A percentile compares a stretch with the other conserved stretches of the same genome.
Evolutionary conservation across 176 grass and related monocot genomes (phyloP).

Genomic region (Musa acuminata): DNA sequence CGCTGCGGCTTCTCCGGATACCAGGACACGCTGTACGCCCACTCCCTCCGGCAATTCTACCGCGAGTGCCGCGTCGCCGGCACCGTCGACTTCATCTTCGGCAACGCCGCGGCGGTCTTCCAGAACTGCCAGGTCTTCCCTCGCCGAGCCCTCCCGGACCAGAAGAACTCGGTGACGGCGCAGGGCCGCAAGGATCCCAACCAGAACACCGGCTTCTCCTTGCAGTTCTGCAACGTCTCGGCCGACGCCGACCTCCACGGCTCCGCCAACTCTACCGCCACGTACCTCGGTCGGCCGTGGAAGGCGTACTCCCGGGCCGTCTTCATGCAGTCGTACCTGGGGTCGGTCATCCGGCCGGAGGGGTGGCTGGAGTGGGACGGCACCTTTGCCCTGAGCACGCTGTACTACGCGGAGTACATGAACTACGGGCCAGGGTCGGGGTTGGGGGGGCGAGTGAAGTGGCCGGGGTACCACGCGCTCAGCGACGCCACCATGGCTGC

Average conservation of each 20-base stretch:
- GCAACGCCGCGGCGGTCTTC: slow-evolving; percentile 70
- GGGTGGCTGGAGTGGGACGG: slow-evolving; percentile 18
- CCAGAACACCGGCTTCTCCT: slow-evolving; percentile 61
- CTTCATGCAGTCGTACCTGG: slow-evolving; percentile 15
- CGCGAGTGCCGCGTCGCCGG: slow-evolving; percentile 50
- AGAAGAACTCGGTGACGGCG: slow-evolving; percentile 71
- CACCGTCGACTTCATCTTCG: slow-evolving; percentile 90
- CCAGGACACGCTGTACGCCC: slow-evolving; percentile 96
- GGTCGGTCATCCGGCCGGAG: slow-evolving; percentile 2
- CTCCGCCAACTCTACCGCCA: background rate
- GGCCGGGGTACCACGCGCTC: slow-evolving; percentile 10
- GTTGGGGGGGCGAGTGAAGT: background rate
- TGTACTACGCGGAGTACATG: slow-evolving; percentile 23
- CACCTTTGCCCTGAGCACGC: slow-evolving; percentile 8
- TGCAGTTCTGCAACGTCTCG: slow-evolving; percentile 68
- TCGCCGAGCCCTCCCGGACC: slow-evolving; percentile 24
- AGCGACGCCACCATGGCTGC: background rate
- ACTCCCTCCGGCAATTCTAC: slow-evolving; percentile 85
- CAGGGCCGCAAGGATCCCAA: slow-evolving; percentile 46
- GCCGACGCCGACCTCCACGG: slow-evolving; percentile 4
- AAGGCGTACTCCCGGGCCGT: slow-evolving; percentile 16
- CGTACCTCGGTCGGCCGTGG: slow-evolving; percentile 17
- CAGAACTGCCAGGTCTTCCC: slow-evolving; percentile 42
- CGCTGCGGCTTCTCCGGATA: slow-evolving; percentile 60
- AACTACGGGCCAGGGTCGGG: slow-evolving; percentile 9